Conservation (phyloP, 208 protist genomes). For the Spongospora subterranea region DNA sequence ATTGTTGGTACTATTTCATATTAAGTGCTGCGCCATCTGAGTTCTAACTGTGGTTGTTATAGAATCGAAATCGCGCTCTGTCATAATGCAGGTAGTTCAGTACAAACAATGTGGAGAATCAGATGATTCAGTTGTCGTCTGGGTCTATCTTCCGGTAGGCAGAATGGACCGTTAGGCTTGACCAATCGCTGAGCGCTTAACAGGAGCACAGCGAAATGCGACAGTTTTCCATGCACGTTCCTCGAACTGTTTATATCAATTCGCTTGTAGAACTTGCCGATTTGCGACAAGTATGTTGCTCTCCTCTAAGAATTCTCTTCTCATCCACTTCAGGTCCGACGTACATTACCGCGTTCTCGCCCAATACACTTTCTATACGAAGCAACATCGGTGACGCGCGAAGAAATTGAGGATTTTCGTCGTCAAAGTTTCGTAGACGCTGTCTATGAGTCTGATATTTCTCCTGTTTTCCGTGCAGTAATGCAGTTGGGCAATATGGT, state of each 20-base stretch:
- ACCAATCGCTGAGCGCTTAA: neutral
- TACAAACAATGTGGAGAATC: too few species aligned
- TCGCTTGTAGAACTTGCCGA: too few species aligned
- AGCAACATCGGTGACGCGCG: neutral
- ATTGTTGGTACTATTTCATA: neutral
- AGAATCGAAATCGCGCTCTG: too few species aligned
- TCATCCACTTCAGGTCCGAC: too few species aligned
- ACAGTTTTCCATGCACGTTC: neutral
- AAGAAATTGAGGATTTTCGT: slow-evolving; percentile 60
- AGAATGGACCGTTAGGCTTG: neutral
- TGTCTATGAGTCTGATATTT: slow-evolving; percentile 78
- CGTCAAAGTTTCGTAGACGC: slow-evolving; percentile 74
- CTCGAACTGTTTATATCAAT: neutral
- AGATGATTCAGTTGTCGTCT: neutral
- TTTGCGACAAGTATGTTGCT: too few species aligned
- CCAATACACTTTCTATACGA: neutral
- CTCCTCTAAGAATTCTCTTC: too few species aligned
- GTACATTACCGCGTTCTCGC: neutral
- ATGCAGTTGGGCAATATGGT: slow-evolving; percentile 69
- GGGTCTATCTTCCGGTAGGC: neutral
- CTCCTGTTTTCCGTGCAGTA: slow-evolving; percentile 72
- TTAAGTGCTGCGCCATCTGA: too few species aligned
- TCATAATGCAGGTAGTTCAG: too few species aligned
- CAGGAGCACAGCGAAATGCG: neutral
- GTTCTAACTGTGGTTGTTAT: too few species aligned